Evolutionary conservation across 2,329 filamentous ascomycete species (phyloP).

Genomic region (Penicillium sumatraense): DNA sequence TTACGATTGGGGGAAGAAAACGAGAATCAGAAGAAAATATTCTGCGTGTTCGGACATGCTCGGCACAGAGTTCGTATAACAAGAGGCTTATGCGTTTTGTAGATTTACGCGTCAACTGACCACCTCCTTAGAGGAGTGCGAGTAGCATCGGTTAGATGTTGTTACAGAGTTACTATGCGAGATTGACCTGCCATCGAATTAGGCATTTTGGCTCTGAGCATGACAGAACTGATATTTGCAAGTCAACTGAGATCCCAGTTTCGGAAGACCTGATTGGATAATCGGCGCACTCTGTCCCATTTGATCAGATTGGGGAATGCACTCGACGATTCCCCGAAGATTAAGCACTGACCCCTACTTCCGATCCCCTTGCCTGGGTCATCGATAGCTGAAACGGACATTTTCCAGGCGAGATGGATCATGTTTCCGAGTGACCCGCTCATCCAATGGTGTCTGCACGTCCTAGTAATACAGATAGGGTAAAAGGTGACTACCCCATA

Average conservation of each 20-base stretch:
- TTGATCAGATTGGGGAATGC: slow-evolving; percentile 21
- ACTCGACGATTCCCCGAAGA: slow-evolving; percentile 14
- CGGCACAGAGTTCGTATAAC: neutral
- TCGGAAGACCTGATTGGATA: slow-evolving; percentile 11
- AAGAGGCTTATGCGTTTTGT: neutral
- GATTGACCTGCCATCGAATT: slow-evolving; percentile 14
- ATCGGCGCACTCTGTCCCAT: slow-evolving; percentile 18
- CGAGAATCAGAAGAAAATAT: neutral
- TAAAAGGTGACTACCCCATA: neutral
- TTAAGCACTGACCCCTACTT: slow-evolving; percentile 8
- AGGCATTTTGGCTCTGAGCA: neutral
- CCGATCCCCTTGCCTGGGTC: slow-evolving; percentile 21
- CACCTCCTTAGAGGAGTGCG: neutral
- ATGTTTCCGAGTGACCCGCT: neutral
- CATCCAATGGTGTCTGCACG: slow-evolving; percentile 5
- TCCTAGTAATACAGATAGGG: slow-evolving; percentile 11
- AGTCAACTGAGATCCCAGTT: slow-evolving; percentile 5
- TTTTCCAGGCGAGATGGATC: neutral
- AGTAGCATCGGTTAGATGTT: neutral
- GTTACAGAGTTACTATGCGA: neutral
- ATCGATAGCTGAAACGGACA: slow-evolving; percentile 24
- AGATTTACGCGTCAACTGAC: neutral
- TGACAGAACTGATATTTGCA: slow-evolving; percentile 7
- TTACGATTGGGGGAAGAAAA: neutral
- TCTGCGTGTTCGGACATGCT: neutral